Evolutionary conservation across 352 stramenopile species (phyloP).

Genomic region (Aphanomyces stellatus): DNA sequence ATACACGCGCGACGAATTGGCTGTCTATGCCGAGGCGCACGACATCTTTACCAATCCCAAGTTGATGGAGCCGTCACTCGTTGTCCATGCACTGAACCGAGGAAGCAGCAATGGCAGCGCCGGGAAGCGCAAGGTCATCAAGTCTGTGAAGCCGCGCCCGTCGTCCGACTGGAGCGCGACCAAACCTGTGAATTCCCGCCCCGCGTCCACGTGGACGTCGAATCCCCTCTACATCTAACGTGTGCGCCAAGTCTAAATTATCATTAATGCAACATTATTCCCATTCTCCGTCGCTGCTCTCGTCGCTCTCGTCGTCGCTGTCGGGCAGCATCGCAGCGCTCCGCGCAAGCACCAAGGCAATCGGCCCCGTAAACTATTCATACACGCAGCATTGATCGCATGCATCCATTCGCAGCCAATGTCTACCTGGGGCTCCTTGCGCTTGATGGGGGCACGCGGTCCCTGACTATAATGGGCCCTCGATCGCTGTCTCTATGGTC

Average conservation of each 20-base stretch:
- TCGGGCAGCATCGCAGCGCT: neutral
- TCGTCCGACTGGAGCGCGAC: neutral
- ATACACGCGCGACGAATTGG: neutral
- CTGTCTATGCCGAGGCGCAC: neutral
- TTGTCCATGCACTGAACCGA: neutral
- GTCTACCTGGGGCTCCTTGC: neutral
- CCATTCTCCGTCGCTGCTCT: neutral
- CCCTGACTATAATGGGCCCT: too few species aligned
- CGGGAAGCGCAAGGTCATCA: neutral
- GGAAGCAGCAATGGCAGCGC: neutral
- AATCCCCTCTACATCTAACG: neutral
- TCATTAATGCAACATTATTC: neutral
- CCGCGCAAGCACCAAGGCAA: neutral
- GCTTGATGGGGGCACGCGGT: too few species aligned
- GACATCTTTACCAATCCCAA: neutral
- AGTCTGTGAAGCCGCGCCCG: neutral
- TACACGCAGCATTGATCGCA: too few species aligned
- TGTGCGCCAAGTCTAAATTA: neutral
- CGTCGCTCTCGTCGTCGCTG: neutral
- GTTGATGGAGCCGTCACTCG: neutral
- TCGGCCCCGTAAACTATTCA: slow-evolving; percentile 5
- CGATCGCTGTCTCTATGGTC: neutral
- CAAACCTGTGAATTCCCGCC: neutral
- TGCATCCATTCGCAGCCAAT: too few species aligned
- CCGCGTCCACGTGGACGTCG: neutral